phyloP scores from a whole-genome alignment of 768 basidiomycete genomes.

The Austroboletus eburneus region DNA sequence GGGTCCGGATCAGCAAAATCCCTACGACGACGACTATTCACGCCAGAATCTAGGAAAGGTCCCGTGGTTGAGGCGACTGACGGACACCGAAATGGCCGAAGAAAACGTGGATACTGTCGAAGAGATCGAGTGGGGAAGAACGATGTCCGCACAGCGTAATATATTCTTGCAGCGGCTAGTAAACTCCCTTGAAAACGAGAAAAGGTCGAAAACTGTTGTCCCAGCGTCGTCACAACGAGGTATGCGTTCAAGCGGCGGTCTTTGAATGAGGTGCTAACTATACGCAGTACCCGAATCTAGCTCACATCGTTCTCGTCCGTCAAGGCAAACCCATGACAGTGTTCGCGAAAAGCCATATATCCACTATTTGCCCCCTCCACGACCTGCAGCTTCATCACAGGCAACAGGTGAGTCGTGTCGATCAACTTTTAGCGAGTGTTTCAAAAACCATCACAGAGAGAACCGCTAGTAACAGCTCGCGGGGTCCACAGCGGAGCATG shows the following conservation, averaged over 20 bases:
- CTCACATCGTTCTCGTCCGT: conserved; percentile 24
- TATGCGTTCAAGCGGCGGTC: conserved; percentile 4
- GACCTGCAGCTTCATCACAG: conserved; percentile 13
- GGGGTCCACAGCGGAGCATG: conserved; percentile 38
- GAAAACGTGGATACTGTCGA: conserved; percentile 80
- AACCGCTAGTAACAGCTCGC: conserved; percentile 8
- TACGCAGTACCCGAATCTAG: conserved; percentile 20
- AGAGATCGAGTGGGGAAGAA: conserved; percentile 73
- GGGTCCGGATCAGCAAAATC: conserved; percentile 56
- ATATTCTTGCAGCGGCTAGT: conserved; percentile 69
- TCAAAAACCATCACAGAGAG: conserved; percentile 16
- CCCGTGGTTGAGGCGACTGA: conserved; percentile 54
- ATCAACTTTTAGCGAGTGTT: neutral
- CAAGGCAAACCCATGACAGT: conserved; percentile 22
- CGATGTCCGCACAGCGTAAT: conserved; percentile 71
- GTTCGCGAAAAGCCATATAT: conserved; percentile 32
- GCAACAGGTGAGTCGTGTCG: conserved; percentile 19
- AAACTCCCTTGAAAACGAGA: conserved; percentile 48
- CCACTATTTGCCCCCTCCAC: conserved; percentile 31
- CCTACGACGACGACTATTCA: conserved; percentile 69
- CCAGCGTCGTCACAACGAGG: conserved; percentile 31
- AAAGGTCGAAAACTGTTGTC: conserved; percentile 38
- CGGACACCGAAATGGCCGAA: conserved; percentile 45
- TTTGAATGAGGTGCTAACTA: conserved; percentile 9
- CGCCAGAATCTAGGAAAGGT: conserved; percentile 55